A percentile compares a stretch with the other conserved stretches of the same genome.
Evolutionary conservation across 169 alveolate genomes (phyloP).

Genomic region (Neospora caninum): DNA sequence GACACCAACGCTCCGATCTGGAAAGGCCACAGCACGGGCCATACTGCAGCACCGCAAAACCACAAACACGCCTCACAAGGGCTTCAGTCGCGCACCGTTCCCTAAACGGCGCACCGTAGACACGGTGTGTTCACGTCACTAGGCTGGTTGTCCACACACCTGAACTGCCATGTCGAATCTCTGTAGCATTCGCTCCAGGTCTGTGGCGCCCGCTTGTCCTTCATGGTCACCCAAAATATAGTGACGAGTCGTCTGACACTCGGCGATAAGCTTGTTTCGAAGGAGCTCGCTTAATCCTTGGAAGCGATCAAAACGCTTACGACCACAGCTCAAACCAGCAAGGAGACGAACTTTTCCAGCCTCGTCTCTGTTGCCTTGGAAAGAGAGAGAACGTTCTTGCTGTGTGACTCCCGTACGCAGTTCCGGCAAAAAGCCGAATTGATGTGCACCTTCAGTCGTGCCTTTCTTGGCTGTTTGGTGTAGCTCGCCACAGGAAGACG

Average conservation of each 20-base stretch:
- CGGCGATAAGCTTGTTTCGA: neutral
- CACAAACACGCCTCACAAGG: neutral
- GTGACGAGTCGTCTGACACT: neutral
- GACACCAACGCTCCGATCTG: conserved; percentile 39
- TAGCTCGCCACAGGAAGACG: too few relatives aligned
- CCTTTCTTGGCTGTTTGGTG: too few relatives aligned
- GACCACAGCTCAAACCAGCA: too few relatives aligned
- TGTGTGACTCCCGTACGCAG: too few relatives aligned
- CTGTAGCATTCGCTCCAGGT: neutral
- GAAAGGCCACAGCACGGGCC: conserved; percentile 44
- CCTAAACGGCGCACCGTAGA: neutral
- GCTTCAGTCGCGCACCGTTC: neutral
- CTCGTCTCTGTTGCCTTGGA: too few relatives aligned
- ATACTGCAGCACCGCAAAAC: conserved; percentile 33
- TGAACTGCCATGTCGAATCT: conserved; percentile 46
- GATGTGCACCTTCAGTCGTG: too few relatives aligned
- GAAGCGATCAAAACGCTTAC: neutral
- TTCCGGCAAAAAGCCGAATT: too few relatives aligned
- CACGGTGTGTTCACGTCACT: neutral
- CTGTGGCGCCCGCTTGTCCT: neutral
- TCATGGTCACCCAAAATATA: neutral
- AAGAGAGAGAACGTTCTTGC: too few relatives aligned
- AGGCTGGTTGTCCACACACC: neutral
- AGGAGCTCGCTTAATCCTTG: neutral
- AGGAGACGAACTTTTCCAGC: too few relatives aligned